Percentiles rank a stretch among this genome's conserved stretches.
Conservation (phyloP, 2,329 filamentous ascomycete species). For the Aspergillus terreus region DNA sequence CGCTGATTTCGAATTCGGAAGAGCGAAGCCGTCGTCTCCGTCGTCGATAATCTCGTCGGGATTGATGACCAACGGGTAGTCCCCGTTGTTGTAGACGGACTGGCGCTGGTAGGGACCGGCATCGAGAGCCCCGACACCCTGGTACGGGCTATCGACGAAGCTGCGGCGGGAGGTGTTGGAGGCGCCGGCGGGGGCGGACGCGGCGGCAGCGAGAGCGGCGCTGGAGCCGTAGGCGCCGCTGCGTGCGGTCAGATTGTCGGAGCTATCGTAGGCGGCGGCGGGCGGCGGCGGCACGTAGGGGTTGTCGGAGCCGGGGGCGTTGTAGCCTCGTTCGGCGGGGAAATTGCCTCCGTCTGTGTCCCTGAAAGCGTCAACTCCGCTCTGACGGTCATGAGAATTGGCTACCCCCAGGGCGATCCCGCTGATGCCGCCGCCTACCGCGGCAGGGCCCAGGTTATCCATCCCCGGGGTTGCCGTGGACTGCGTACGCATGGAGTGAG, state of each 20-base stretch:
- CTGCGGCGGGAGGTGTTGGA: constrained; percentile 46
- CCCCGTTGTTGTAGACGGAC: constrained; percentile 49
- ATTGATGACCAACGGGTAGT: constrained; percentile 57
- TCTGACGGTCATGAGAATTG: constrained; percentile 61
- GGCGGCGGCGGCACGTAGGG: constrained; percentile 32
- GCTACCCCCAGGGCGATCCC: constrained; percentile 65
- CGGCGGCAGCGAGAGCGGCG: constrained; percentile 31
- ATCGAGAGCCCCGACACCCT: constrained; percentile 37
- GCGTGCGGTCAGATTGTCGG: constrained; percentile 30
- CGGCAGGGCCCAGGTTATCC: constrained; percentile 63
- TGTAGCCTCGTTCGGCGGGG: constrained; percentile 33
- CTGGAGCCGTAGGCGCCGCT: constrained; percentile 37
- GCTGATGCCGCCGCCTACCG: constrained; percentile 62
- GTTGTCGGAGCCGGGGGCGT: constrained; percentile 34
- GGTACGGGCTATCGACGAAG: constrained; percentile 41
- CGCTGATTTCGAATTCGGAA: constrained; percentile 19
- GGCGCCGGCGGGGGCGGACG: constrained; percentile 20
- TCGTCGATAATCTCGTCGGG: constrained; percentile 81
- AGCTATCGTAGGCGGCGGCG: constrained; percentile 13
- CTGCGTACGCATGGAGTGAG: constrained; percentile 30
- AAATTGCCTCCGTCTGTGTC: constrained; percentile 27
- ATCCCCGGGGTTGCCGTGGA: constrained; percentile 56
- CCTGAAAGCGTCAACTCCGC: constrained; percentile 61
- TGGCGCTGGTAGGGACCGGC: constrained; percentile 67
- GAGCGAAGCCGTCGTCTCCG: constrained; percentile 76